Evolutionary conservation across 2,329 filamentous ascomycete genomes (phyloP).

Genomic region (Colletotrichum orchidophilum): DNA sequence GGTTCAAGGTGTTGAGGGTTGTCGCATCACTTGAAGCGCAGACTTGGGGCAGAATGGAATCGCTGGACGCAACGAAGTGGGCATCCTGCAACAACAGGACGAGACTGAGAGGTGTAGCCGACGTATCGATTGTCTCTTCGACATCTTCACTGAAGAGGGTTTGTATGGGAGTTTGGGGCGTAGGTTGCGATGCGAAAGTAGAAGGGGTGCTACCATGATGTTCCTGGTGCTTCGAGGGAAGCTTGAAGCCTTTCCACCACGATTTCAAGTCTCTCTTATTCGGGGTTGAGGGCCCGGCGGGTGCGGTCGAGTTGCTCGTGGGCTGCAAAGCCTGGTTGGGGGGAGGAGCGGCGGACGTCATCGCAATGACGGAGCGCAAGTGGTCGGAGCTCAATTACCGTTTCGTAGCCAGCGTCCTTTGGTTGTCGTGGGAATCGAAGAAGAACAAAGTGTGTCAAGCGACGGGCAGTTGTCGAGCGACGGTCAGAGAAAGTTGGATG

Average conservation of each 20-base stretch:
- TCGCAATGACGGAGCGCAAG: conserved; percentile 40
- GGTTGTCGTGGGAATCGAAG: background rate
- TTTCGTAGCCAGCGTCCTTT: conserved; percentile 21
- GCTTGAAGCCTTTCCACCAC: conserved; percentile 98
- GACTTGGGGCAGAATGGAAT: background rate
- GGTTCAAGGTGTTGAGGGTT: background rate
- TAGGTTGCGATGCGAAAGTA: conserved; percentile 32
- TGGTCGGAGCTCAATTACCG: conserved; percentile 31
- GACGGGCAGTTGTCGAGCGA: conserved; percentile 4
- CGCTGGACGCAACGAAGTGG: background rate
- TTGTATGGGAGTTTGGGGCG: conserved; percentile 10
- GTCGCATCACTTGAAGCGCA: conserved; percentile 35
- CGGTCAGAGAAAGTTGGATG: background rate
- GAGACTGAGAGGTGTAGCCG: conserved; percentile 15
- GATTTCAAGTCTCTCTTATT: conserved; percentile 89
- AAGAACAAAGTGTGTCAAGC: conserved; percentile 10
- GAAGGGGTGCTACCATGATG: conserved; percentile 61
- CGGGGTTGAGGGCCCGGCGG: conserved; percentile 68
- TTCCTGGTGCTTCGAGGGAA: conserved; percentile 67
- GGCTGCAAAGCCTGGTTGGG: conserved; percentile 34
- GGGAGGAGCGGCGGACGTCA: conserved; percentile 41
- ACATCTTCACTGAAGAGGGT: conserved; percentile 33
- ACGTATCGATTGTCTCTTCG: conserved; percentile 22
- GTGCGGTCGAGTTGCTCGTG: conserved; percentile 25
- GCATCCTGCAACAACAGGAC: conserved; percentile 31